A percentile compares a stretch with the other conserved stretches of the same genome.
Evolutionary conservation across 2,329 filamentous ascomycete genomes (phyloP).

Genomic region (Venturia carpophila): DNA sequence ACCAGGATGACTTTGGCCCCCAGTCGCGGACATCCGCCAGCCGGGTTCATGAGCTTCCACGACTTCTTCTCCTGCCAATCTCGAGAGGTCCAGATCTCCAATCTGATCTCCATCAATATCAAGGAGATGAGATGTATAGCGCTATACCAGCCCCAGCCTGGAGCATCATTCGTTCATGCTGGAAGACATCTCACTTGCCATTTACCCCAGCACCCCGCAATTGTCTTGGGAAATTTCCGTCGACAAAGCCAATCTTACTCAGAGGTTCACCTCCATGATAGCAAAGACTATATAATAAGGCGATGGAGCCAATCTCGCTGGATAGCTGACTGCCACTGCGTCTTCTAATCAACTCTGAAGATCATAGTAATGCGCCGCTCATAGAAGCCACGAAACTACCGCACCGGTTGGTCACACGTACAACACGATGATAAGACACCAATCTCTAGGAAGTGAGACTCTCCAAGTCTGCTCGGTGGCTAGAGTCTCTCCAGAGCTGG

Average conservation of each 20-base stretch:
- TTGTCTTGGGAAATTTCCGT: neutral
- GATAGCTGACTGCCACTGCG: no score
- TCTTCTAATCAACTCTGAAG: neutral
- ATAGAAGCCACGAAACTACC: no score
- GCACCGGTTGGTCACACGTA: no score
- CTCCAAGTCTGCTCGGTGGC: no score
- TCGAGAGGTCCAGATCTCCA: neutral
- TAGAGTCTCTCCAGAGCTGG: no score
- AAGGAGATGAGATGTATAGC: neutral
- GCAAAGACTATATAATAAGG: neutral
- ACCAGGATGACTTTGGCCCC: neutral
- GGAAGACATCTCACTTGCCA: neutral
- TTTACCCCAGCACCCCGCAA: neutral
- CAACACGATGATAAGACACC: no score
- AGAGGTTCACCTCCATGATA: neutral
- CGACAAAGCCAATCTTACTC: neutral
- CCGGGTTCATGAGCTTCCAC: neutral
- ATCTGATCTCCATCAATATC: neutral
- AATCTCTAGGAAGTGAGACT: no score
- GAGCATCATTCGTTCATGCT: neutral
- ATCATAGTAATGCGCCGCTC: no score
- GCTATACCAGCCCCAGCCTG: neutral
- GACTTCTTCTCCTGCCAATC: neutral
- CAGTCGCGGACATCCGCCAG: neutral
- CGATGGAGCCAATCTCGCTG: neutral